Evolutionary conservation across 2,329 filamentous ascomycete species (phyloP).

Genomic region (Claviceps maximensis): DNA sequence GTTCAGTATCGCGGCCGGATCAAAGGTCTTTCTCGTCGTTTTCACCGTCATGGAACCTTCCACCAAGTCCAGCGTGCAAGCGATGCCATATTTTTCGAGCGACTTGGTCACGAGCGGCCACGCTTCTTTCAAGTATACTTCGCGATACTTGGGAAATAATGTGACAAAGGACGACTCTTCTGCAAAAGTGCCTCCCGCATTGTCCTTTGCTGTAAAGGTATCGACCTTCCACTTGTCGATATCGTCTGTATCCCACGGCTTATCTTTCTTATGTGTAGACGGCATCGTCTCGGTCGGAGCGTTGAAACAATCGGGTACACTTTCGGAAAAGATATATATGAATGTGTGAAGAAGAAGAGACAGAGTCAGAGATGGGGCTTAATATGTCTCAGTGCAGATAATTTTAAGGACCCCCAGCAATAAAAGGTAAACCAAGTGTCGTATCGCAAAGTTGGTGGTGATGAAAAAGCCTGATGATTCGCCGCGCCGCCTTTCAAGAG

Average conservation of each 20-base stretch:
- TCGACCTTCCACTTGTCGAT: conserved; percentile 97
- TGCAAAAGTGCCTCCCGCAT: conserved; percentile 69
- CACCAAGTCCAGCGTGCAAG: conserved; percentile 84
- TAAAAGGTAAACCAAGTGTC: not conserved
- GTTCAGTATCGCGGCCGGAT: conserved; percentile 86
- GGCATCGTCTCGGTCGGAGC: conserved; percentile 45
- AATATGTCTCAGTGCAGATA: not conserved
- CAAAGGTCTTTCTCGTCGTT: conserved; percentile 81
- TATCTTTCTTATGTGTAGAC: conserved; percentile 77
- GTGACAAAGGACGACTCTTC: conserved; percentile 86
- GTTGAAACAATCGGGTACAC: not conserved
- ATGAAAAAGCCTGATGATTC: not conserved
- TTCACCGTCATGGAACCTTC: conserved; percentile 96
- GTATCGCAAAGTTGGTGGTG: not conserved
- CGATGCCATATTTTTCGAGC: conserved; percentile 77
- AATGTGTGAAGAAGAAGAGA: too few species aligned
- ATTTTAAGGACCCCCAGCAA: not conserved
- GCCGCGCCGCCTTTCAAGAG: not conserved
- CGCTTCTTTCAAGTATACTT: conserved; percentile 81
- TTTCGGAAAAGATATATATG: too few species aligned
- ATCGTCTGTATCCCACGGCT: conserved; percentile 92
- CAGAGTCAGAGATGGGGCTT: not conserved
- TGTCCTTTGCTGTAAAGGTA: conserved; percentile 73
- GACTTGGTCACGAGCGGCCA: conserved; percentile 86
- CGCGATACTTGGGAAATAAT: conserved; percentile 91